Base-by-base conservation (phyloP, 2,329 filamentous ascomycete species). In the Tolypocladium paradoxum region DNA sequence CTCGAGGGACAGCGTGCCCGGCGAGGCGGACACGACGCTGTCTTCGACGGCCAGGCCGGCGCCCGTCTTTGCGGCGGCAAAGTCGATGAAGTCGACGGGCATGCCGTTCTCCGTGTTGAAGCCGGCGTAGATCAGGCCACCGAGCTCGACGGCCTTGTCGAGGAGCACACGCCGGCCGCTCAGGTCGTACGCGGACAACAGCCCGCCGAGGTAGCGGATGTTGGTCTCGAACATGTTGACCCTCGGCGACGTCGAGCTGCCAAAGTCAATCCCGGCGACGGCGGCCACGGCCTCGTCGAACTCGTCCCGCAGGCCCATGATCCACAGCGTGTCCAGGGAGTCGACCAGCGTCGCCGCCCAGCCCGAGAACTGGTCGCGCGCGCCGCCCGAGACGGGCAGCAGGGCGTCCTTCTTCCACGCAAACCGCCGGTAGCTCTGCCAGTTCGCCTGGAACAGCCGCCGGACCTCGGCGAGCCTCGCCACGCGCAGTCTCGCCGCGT, bases 201-300 rank as follows among this genome's bases (percentile, higher is more conserved):
- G 75, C 1, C 85, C 84, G 16, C 85, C 85, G 0, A 88, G 74
- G 62, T 88, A 88, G 43, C 85, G 78, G 54, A 88, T 88, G 12
- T 78, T 86, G 1, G 83, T 87, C 67, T 88, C 85, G 56, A 88
- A 88, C 0, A 87, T 71, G 56, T 85, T 86, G 57, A 87, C 78
- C 34, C 76, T 58, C 18, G 55, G 48, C 20, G 61, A 59, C 0
- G 68, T 66, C 0, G 80, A 78, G 2, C 68, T 74, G 2, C 78
- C 76, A 62, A 87, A 88, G 63, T 86, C 82, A 51, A 88, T 81
- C 57, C 61, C 60, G 16, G 76, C 70, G 6, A 82, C 76, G 1
- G 79, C 80, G 51, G 74, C 69, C 3, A 84, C 79, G 2, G 84
- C 84, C 58, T 79, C 74, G 34, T 80, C 74, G 61, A 88, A 89